Percentiles rank a stretch among this genome's conserved stretches.
Evolutionary conservation across 2,329 filamentous ascomycete species (phyloP).

Genomic region (Westerdykella aurantiaca): DNA sequence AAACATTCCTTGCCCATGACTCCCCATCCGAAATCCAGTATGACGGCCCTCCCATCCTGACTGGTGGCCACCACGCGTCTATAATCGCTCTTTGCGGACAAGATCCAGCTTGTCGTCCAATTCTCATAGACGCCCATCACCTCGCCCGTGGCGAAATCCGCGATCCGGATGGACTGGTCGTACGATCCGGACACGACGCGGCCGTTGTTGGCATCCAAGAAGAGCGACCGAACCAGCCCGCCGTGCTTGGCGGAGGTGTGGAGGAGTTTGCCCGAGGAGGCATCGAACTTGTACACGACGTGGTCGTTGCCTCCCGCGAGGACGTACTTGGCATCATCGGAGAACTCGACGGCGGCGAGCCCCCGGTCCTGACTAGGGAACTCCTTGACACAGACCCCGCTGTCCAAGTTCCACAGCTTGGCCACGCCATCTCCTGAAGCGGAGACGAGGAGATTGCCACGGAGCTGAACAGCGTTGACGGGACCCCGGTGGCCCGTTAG

Average conservation of each 20-base stretch:
- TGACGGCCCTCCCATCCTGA: constrained; percentile 84
- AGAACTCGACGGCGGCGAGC: constrained; percentile 92
- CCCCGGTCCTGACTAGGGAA: constrained; percentile 88
- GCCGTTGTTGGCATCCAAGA: constrained; percentile 81
- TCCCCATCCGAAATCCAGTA: constrained; percentile 81
- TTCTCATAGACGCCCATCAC: constrained; percentile 80
- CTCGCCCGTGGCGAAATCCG: constrained; percentile 74
- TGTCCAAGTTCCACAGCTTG: constrained; percentile 92
- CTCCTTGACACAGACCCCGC: constrained; percentile 81
- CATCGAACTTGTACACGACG: constrained; percentile 93
- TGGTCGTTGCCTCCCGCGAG: constrained; percentile 94
- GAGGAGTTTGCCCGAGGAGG: constrained; percentile 78
- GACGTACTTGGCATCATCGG: constrained; percentile 87
- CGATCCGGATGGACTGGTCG: constrained; percentile 92
- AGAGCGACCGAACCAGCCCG: constrained; percentile 79
- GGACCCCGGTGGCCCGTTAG: constrained; percentile 82
- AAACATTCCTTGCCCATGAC: constrained; percentile 46
- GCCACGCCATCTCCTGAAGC: constrained; percentile 91
- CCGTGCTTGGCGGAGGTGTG: constrained; percentile 77
- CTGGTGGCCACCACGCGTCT: constrained; percentile 89
- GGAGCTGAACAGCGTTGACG: constrained; percentile 93
- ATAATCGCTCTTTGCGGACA: constrained; percentile 94
- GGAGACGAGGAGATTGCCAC: constrained; percentile 85
- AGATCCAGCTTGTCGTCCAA: constrained; percentile 95
- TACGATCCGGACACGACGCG: constrained; percentile 89